Evolutionary conservation across 2,329 filamentous ascomycete genomes (phyloP), one percentile per base, ranked within the genome.

Genomic region (Hymenoscyphus occultus): DNA sequence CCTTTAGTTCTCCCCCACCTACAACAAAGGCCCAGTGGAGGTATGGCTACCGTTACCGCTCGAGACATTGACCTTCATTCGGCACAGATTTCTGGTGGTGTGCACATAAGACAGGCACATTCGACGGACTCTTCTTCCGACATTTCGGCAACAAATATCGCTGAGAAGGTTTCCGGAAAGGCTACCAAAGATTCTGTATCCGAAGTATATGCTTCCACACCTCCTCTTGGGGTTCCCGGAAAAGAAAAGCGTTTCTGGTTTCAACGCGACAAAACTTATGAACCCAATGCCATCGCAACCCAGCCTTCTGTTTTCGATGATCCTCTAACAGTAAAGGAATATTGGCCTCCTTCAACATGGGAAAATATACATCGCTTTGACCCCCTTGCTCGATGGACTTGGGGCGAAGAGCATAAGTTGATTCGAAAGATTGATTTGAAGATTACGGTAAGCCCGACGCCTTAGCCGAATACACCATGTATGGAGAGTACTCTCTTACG

Each of bases 391-490:
- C 59, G 69, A 51, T 74, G 72, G 72, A 73, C 70, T 1, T 70
- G 69, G 68, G 66, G 63, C 6, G 72, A 74, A 57, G 72, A 74
- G 64, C 66, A 71, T 40, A 68, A 60, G 31, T 54, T 74, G 22
- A 69, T 73, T 39, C 58, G 71, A 10, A 73, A 71, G 56, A 70
- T 73, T 48, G 70, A 72, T 64, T 19, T 70, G 3, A 72, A 73
- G n/a, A 77, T 78, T 40, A 74, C 75, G 72, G 62, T 76, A 45
- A n/a, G 64, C n/a, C 22, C 31, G 57, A 56, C 32, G 32, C 48
- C 2, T 28, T 28, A 16, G 13, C 5, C 19, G 31, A 56, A 10
- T 12, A 57, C 28, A 28, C 28, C 28, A 28, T 51, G 28, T 59
- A 5, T 62, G 39, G 39, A 61, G 19, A 64, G 42, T 67, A 62